Conservation (phyloP, 306 rosid species). For the Vicia sativa region DNA sequence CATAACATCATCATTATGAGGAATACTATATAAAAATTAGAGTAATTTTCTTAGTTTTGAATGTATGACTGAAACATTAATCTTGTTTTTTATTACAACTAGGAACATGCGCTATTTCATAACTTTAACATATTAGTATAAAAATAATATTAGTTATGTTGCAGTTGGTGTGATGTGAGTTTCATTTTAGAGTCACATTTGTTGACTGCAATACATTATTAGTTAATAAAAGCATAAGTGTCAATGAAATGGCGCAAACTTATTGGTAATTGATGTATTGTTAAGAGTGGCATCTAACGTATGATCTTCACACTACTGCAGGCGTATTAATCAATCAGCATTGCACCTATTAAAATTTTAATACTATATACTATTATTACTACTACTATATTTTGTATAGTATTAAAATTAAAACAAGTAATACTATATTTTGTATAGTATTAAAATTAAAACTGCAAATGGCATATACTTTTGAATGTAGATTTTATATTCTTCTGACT, state of each 20-base stretch:
- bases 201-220: slow-evolving; percentile 7
- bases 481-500: slow-evolving; percentile 19
- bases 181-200: slow-evolving; percentile 19
- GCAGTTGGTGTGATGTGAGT: slow-evolving; percentile 9
- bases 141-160: too few relatives aligned
- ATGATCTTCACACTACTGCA: slow-evolving; percentile 1
- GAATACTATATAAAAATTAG: too few relatives aligned
- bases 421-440: neutral
- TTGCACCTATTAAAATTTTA: neutral
- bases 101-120: too few relatives aligned
- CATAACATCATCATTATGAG: too few relatives aligned
- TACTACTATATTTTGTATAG: neutral
- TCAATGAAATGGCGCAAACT: slow-evolving; percentile 3
- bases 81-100: too few relatives aligned
- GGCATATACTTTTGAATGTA: slow-evolving; percentile 5
- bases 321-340: neutral
- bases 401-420: neutral
- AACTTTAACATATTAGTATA: too few relatives aligned
- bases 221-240: neutral
- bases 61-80: too few relatives aligned
- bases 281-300: slow-evolving; percentile 4
- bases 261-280: slow-evolving; percentile 14
- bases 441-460: neutral
- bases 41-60: too few relatives aligned
- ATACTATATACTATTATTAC: neutral